Base-by-base conservation (phyloP, 768 basidiomycete genomes). In the Suillus americanus region DNA sequence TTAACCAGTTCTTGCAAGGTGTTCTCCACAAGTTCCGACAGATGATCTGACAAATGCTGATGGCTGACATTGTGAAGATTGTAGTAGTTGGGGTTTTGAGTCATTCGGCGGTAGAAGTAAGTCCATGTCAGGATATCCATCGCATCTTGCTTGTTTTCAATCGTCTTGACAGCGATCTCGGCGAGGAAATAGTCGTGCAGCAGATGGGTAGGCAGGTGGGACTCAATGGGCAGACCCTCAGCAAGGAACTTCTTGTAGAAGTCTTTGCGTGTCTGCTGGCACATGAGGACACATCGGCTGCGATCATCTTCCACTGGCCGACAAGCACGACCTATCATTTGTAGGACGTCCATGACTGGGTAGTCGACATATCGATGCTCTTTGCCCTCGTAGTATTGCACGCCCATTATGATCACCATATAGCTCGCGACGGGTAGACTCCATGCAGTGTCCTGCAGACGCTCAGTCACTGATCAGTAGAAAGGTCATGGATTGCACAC, bases 381-480 rank as follows among this genome's bases (percentile, higher is more conserved):
- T 77, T 95, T 93, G 72, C 97, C 97, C 75, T 99, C 96, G 70
- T 92, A 99, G 65, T 78, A 90, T 73, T 99, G 97, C 0, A 98
- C 95, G n/a, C 97, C 97, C 96, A 99, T 98, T 70, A 99, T 94
- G 74, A 99, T 89, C 50, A 98, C 96, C 94, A 99, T 97, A 77
- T 97, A 96, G 64, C 93, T 89, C 0, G 94, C 87, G 20, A 97
- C 88, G 0, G 97, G 96, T 8, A 99, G 81, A 72, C 89, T 94
- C 97, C 97, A 99, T 0, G 95, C 94, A 0, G 93, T 95, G 69
- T 99, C 97, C 92, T 96, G 57, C n/a, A 53, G 6, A 33, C 28
- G 28, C 28, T 23, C 30, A 25, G 55, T 23, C 5, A 46, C 35
- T 14, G 43, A 18, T 60, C 0, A 67, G 40, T 60, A 1, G 62